Evolutionary conservation across 768 basidiomycete species (phyloP).

Genomic region (Boletus tylopilopsis): DNA sequence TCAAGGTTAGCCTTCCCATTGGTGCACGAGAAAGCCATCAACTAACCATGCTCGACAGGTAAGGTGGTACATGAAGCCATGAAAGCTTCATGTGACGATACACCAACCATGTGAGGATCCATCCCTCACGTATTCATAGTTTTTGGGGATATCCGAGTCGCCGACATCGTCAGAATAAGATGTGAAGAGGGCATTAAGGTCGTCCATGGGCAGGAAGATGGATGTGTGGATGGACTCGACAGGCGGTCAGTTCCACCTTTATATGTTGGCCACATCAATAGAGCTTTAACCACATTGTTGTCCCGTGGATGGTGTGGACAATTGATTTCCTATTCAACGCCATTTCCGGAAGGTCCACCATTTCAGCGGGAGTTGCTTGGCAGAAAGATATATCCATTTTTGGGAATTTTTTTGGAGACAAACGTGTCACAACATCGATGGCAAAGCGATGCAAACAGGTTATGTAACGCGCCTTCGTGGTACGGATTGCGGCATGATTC

Average conservation of each 20-base stretch:
- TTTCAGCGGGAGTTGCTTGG: not conserved
- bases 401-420: too few species aligned
- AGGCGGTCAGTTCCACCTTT: not conserved
- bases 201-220: not conserved
- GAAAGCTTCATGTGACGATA: conserved; percentile 1
- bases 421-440: not conserved
- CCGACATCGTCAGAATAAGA: not conserved
- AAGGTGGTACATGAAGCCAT: not conserved
- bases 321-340: conserved; percentile 2
- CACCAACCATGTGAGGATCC: not conserved
- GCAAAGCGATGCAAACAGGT: not conserved
- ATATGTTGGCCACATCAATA: not conserved
- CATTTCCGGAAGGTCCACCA: conserved; percentile 1
- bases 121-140: not conserved
- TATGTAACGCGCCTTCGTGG: not conserved
- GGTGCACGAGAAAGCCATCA: not conserved
- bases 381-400: not conserved
- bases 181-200: not conserved
- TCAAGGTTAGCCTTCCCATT: not conserved
- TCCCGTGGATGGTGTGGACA: not conserved
- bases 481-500: too few species aligned
- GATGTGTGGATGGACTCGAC: not conserved
- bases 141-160: not conserved
- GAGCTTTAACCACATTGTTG: not conserved
- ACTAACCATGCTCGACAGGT: not conserved